phyloP scores from a whole-genome alignment of 1,284 basidiomycete species.

The Waitea zeae region DNA sequence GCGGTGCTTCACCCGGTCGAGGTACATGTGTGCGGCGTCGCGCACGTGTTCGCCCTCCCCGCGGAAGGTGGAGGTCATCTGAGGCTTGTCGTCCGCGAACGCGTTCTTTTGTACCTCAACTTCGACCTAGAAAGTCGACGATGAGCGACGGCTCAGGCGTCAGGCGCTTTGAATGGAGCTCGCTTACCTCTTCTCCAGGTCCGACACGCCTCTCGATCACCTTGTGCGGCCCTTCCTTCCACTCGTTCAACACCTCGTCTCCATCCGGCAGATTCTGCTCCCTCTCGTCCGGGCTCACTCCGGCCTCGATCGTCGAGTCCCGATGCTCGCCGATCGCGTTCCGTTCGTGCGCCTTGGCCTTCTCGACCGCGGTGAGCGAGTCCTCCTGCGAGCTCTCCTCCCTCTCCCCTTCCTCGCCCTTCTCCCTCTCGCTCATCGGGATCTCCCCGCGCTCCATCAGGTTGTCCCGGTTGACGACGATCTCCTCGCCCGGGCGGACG shows the following conservation, averaged over 20 bases:
- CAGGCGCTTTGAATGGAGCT: slow-evolving; percentile 5
- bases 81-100: slow-evolving; percentile 13
- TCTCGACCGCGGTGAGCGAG: background rate
- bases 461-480: slow-evolving; percentile 70
- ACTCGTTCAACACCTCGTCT: slow-evolving; percentile 27
- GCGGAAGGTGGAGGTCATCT: slow-evolving; percentile 10
- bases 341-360: background rate
- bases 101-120: slow-evolving; percentile 40
- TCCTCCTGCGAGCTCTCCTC: slow-evolving; percentile 1
- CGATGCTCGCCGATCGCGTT: background rate
- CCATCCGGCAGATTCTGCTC: slow-evolving; percentile 27
- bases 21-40: slow-evolving; percentile 7
- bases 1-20: slow-evolving; percentile 10
- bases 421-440: background rate
- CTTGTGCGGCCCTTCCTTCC: slow-evolving; percentile 51
- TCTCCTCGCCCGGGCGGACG: slow-evolving; percentile 48
- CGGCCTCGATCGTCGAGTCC: slow-evolving; percentile 3
- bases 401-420: slow-evolving; percentile 6
- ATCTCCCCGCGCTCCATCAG: slow-evolving; percentile 31
- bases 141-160: slow-evolving; percentile 1
- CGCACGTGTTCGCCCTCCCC: slow-evolving; percentile 9
- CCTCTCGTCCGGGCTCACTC: slow-evolving; percentile 12
- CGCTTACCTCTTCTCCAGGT: slow-evolving; percentile 47
- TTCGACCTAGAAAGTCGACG: slow-evolving; percentile 25
- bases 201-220: slow-evolving; percentile 42